A percentile compares a stretch with the other conserved stretches of the same genome.
These are phyloP conservation scores for Ophiocordyceps camponoti-leonardi DNA, from an alignment of 2,329 filamentous ascomycete genomes.

Conservation along the genomic window DNA sequence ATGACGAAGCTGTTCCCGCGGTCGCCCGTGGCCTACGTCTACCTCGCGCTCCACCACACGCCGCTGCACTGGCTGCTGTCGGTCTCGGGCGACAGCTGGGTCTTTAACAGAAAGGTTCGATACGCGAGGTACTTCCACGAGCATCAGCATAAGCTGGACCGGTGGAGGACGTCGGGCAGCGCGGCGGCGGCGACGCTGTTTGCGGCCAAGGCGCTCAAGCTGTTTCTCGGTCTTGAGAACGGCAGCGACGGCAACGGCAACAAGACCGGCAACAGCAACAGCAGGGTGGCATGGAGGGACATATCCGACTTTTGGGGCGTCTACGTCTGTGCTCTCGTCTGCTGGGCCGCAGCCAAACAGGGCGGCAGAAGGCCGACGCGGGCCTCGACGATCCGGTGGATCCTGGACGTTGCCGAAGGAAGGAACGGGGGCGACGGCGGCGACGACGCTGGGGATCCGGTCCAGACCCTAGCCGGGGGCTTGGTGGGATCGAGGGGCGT, in stretches of 20 bases:
- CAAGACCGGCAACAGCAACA: neutral
- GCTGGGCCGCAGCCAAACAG: slow-evolving; percentile 28
- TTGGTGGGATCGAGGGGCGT: slow-evolving; percentile 25
- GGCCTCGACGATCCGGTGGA: slow-evolving; percentile 16
- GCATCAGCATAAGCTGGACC: slow-evolving; percentile 26
- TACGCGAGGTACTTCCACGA: slow-evolving; percentile 24
- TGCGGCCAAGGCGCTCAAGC: slow-evolving; percentile 33
- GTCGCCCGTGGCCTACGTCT: slow-evolving; percentile 30
- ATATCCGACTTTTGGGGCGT: slow-evolving; percentile 36
- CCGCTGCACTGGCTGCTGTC: slow-evolving; percentile 40
- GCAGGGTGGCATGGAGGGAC: slow-evolving; percentile 12
- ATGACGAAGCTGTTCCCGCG: slow-evolving; percentile 25
- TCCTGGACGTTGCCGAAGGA: slow-evolving; percentile 20
- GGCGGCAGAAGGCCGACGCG: slow-evolving; percentile 20
- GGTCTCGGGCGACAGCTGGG: slow-evolving; percentile 40
- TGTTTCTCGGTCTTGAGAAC: slow-evolving; percentile 19
- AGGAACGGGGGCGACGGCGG: slow-evolving; percentile 8
- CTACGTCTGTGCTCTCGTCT: slow-evolving; percentile 40
- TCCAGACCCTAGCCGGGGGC: slow-evolving; percentile 15
- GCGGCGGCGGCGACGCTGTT: slow-evolving; percentile 29
- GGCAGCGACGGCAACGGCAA: slow-evolving; percentile 1
- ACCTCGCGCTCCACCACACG: slow-evolving; percentile 38
- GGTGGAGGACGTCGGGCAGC: slow-evolving; percentile 26
- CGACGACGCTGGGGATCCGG: too few species aligned
- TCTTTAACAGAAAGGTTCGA: slow-evolving; percentile 36